phyloP scores from a whole-genome alignment of 2,329 filamentous ascomycete species.

The Exophiala sp. region DNA sequence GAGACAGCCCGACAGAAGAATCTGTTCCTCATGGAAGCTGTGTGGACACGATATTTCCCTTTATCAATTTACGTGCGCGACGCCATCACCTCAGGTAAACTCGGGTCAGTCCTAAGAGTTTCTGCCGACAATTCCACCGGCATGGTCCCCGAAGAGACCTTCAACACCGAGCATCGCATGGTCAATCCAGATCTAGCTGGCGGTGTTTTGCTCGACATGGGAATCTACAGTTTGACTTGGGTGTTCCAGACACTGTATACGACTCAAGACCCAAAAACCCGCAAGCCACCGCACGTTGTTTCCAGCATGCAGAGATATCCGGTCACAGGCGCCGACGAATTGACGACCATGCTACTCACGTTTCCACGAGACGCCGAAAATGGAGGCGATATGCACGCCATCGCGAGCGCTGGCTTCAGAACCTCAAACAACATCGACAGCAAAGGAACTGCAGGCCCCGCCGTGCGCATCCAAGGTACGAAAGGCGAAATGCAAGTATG shows the following conservation, averaged over 20 bases:
- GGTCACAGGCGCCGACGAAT: constrained; percentile 31
- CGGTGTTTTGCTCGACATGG: constrained; percentile 76
- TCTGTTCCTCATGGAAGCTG: constrained; percentile 78
- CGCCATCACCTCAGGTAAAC: constrained; percentile 48
- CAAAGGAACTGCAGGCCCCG: constrained; percentile 25
- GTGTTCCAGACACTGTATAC: constrained; percentile 61
- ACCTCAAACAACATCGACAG: constrained; percentile 27
- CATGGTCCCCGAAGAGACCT: constrained; percentile 47
- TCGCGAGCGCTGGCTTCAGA: constrained; percentile 30
- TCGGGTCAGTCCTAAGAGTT: constrained; percentile 50
- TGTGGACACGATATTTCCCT: constrained; percentile 88
- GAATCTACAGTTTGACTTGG: constrained; percentile 87
- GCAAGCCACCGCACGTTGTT: constrained; percentile 65
- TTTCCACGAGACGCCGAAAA: constrained; percentile 34
- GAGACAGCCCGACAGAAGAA: constrained; percentile 69
- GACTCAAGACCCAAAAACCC: constrained; percentile 60
- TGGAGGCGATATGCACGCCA: constrained; percentile 66
- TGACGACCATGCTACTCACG: constrained; percentile 30
- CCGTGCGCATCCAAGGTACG: constrained; percentile 29
- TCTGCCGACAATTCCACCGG: constrained; percentile 45
- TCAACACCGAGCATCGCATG: constrained; percentile 63
- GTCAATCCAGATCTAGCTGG: constrained; percentile 80
- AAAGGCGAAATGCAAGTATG: constrained; percentile 30
- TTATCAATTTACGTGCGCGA: constrained; percentile 50
- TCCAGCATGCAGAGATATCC: constrained; percentile 38